phyloP scores from a whole-genome alignment of 2,329 filamentous ascomycete species.

The Fusarium odoratissimum region DNA sequence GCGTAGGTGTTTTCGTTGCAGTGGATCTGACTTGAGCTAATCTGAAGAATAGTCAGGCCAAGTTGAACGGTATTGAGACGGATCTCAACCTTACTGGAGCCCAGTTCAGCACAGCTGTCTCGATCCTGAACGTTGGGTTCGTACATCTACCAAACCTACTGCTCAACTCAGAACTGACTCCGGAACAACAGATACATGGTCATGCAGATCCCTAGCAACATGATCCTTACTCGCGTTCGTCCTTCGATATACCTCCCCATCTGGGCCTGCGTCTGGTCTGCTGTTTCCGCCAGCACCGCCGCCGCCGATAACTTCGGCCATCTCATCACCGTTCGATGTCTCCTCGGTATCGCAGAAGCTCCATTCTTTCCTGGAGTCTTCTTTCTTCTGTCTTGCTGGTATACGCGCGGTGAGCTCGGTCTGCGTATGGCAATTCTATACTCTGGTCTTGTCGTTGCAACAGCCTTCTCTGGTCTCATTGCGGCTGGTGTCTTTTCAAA shows the following conservation, averaged over 20 bases:
- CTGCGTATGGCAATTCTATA: not conserved
- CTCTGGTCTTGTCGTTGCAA: not conserved
- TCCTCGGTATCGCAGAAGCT: conserved; percentile 37
- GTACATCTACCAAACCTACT: not conserved
- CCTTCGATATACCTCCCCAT: conserved; percentile 29
- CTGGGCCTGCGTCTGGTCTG: conserved; percentile 34
- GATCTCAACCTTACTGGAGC: conserved; percentile 38
- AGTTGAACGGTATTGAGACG: conserved; percentile 37
- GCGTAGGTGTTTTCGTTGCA: not conserved
- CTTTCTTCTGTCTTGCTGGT: not conserved
- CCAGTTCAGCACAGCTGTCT: conserved; percentile 41
- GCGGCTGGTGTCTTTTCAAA: not conserved
- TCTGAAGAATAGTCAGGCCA: conserved; percentile 30
- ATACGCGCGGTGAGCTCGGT: not conserved
- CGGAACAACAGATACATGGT: conserved; percentile 16
- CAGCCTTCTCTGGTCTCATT: not conserved
- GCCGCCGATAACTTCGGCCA: conserved; percentile 11
- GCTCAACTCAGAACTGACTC: not conserved
- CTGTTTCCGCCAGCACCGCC: conserved; percentile 30
- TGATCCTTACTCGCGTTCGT: conserved; percentile 21
- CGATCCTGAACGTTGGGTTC: conserved; percentile 38
- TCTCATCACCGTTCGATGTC: conserved; percentile 24
- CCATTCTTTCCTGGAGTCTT: conserved; percentile 31
- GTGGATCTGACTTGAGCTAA: not conserved
- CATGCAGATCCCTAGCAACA: conserved; percentile 9